Percentiles rank a stretch among this genome's conserved stretches.
These are phyloP conservation scores for Theobroma cacao DNA, from an alignment of 345 rosid genomes.

Conservation along the genomic window DNA sequence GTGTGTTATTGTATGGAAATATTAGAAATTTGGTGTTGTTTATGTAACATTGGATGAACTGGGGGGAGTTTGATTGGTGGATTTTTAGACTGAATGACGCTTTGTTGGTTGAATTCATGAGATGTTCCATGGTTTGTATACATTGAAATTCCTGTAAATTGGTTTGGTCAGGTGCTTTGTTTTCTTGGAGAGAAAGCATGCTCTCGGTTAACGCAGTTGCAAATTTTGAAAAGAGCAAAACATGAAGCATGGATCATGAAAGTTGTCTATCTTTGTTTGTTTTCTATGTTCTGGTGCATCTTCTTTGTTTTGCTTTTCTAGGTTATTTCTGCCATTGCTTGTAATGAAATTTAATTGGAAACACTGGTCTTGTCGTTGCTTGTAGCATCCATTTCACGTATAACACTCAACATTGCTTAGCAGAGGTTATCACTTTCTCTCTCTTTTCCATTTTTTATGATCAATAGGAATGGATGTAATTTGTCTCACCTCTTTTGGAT, in stretches of 20 bases:
- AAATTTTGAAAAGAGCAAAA: neutral
- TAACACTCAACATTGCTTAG: neutral
- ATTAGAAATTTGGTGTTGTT: neutral
- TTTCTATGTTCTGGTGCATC: neutral
- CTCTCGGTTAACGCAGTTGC: neutral
- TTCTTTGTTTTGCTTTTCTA: neutral
- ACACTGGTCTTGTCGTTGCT: neutral
- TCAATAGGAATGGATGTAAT: neutral
- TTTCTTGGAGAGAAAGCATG: neutral
- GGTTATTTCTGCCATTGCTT: neutral
- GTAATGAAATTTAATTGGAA: neutral
- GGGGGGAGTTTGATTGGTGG: neutral
- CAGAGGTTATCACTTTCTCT: neutral
- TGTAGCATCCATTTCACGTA: neutral
- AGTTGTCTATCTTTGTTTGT: neutral
- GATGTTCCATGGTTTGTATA: neutral
- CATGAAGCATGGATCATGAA: neutral
- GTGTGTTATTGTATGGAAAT: neutral
- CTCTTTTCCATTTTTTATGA: neutral
- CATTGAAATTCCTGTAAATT: neutral
- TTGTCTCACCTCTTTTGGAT: neutral
- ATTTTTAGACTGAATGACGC: too few species aligned
- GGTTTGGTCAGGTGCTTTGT: neutral
- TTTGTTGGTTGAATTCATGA: neutral
- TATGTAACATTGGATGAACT: neutral